Evolutionary conservation across 2,329 filamentous ascomycete genomes (phyloP).

Genomic region (Sporothrix pallida): DNA sequence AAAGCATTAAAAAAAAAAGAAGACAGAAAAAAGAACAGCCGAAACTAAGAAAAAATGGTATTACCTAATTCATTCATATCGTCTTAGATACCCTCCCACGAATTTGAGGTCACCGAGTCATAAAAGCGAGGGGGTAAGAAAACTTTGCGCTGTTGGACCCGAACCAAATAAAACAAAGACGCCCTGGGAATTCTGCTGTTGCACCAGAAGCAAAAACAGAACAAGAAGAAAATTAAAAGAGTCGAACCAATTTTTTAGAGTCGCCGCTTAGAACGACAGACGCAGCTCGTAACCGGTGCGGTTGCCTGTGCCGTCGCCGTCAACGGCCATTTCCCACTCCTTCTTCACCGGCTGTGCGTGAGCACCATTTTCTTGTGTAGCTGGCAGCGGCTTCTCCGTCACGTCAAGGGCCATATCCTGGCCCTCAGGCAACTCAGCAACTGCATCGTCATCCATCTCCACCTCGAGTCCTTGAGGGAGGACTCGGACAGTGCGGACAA

Average conservation of each 20-base stretch:
- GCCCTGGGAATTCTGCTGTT: background rate
- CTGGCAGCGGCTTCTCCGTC: slow-evolving; percentile 49
- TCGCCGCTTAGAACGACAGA: slow-evolving; percentile 51
- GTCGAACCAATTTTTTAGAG: background rate
- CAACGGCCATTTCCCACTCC: slow-evolving; percentile 68
- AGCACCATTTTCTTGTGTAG: slow-evolving; percentile 41
- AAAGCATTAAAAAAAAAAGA: background rate
- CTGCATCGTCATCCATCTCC: slow-evolving; percentile 87
- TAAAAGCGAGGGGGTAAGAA: background rate
- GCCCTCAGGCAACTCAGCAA: slow-evolving; percentile 82
- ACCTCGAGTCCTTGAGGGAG: slow-evolving; percentile 78
- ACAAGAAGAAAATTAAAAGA: background rate
- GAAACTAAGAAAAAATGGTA: background rate
- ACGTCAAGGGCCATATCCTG: slow-evolving; percentile 87
- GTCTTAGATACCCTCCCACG: slow-evolving; percentile 3
- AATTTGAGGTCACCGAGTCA: slow-evolving; percentile 2
- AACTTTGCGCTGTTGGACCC: background rate
- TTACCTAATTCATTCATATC: slow-evolving; percentile 24
- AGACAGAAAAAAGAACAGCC: background rate
- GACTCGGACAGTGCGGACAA: slow-evolving; percentile 74
- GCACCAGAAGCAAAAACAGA: background rate
- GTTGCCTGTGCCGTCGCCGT: slow-evolving; percentile 47
- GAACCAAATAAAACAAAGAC: background rate
- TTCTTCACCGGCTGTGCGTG: slow-evolving; percentile 49
- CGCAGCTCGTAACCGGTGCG: slow-evolving; percentile 52